Evolutionary conservation across 768 basidiomycete species (phyloP).

Genomic region (Podaxis carcinomalis): DNA sequence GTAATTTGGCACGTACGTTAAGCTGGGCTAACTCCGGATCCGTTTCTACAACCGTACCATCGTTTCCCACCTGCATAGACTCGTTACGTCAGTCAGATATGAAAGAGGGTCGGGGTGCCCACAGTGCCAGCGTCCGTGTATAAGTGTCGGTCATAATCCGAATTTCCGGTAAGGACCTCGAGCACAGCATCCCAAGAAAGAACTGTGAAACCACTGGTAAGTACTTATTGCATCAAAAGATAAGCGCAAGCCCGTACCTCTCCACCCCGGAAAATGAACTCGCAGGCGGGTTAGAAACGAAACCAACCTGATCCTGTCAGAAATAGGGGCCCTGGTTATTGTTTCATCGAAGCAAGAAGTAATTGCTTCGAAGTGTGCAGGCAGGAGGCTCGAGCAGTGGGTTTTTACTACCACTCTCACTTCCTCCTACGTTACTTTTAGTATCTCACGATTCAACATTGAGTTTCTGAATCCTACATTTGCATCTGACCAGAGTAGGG

Average conservation of each 20-base stretch:
- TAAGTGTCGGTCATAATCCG: conserved; percentile 43
- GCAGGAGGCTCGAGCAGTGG: conserved; percentile 55
- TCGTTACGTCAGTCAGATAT: not conserved
- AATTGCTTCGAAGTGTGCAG: conserved; percentile 63
- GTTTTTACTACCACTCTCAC: conserved; percentile 55
- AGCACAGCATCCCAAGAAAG: conserved; percentile 62
- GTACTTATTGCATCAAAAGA: not conserved
- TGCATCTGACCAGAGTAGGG: conserved; percentile 58
- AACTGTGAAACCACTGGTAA: conserved; percentile 31
- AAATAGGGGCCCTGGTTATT: conserved; percentile 47
- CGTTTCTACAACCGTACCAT: not conserved
- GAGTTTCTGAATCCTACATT: conserved; percentile 33
- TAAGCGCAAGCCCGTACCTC: conserved; percentile 34
- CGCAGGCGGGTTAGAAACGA: conserved; percentile 64
- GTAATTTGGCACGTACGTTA: conserved; percentile 30
- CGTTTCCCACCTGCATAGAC: not conserved
- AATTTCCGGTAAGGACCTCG: conserved; percentile 41
- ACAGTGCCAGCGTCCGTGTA: conserved; percentile 24
- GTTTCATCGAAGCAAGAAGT: conserved; percentile 66
- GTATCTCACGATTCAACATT: not conserved
- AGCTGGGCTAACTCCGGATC: conserved; percentile 48
- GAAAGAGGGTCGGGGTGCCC: conserved; percentile 32
- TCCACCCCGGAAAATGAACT: conserved; percentile 67
- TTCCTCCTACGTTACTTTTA: conserved; percentile 51
- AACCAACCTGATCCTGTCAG: conserved; percentile 53